Evolutionary conservation across 345 rosid genomes (phyloP).

Genomic region (Eucalyptus erythrocorys): DNA sequence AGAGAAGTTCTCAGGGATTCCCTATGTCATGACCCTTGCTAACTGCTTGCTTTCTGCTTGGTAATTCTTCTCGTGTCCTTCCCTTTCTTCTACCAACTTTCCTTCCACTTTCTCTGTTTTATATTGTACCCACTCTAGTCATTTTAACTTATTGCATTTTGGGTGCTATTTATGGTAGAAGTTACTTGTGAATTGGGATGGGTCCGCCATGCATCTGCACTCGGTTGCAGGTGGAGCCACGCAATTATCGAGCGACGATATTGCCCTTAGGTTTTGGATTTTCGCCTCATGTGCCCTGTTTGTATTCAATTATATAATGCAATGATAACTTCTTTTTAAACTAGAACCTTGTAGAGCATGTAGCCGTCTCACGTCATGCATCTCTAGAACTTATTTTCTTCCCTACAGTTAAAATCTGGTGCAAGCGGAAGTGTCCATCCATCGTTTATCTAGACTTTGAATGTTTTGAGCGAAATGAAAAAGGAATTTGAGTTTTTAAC

Average conservation of each 20-base stretch:
- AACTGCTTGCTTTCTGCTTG: conserved; percentile 98
- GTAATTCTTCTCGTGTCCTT: conserved; percentile 14
- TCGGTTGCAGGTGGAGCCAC: no score
- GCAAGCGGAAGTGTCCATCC: not conserved
- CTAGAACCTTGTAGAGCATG: not conserved
- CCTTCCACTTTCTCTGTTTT: not conserved
- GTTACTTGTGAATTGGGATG: not conserved
- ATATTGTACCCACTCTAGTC: not conserved
- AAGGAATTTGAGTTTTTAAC: not conserved
- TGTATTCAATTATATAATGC: not conserved
- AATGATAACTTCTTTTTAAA: not conserved
- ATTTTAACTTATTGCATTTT: not conserved
- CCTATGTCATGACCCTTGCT: conserved; percentile 87
- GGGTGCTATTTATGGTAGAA: not conserved
- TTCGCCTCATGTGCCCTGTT: not conserved
- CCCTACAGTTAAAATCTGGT: not conserved
- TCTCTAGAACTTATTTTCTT: not conserved
- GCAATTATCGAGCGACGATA: no score
- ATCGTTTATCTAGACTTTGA: not conserved
- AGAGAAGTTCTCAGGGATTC: conserved; percentile 89
- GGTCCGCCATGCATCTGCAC: not conserved
- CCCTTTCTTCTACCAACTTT: not conserved
- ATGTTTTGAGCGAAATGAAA: not conserved
- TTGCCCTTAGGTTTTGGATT: not conserved
- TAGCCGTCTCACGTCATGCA: not conserved